Evolutionary conservation across 768 basidiomycete species (phyloP), one percentile per base, ranked within the genome.

Genomic region (Tulasnella sp.): DNA sequence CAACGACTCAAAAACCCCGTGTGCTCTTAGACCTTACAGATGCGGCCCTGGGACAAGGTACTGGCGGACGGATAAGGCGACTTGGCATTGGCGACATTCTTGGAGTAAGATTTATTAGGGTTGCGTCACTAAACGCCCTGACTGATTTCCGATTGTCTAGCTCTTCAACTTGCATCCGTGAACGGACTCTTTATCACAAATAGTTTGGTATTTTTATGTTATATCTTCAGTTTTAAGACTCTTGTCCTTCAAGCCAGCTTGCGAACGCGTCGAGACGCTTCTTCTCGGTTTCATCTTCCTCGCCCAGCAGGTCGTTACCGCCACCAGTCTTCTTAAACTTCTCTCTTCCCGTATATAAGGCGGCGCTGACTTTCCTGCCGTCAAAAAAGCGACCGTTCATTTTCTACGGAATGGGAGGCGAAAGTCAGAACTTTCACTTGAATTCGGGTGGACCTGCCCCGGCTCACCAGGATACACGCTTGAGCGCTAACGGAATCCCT

Each of bases 371-470:
- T 67, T 89, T 88, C 67, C 94, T 88, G 16, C 94, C 94, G 37
- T 91, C 92, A 82, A 98, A 99, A 84, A 90, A 98, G 55, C 96
- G 88, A 10, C 94, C 94, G 81, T 96, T 89, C 95, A 98, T 98
- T 91, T 92, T 97, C 93, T 96, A 80, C 69, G 4, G 74, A 77
- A 70, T 57, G 48, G 55, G 69, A 72, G n/a, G 18, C 51, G 55
- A 35, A 35, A 57, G 44, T 77, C 10, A 69, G 40, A 74, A 61
- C 44, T 78, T 9, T 70, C 73, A 35, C 40, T 73, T n/a, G 13
- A 29, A 3, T 20, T 40, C 26, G 35, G 26, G 48, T 48, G 39
- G 32, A 69, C 42, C 37, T 79, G 80, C 48, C 73, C 26, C 70
- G 39, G 87, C 92, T 80, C 80, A 93, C 95, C 79, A 95, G 79